phyloP scores from a whole-genome alignment of 208 protist genomes.

The Acanthamoeba rhysodes region DNA sequence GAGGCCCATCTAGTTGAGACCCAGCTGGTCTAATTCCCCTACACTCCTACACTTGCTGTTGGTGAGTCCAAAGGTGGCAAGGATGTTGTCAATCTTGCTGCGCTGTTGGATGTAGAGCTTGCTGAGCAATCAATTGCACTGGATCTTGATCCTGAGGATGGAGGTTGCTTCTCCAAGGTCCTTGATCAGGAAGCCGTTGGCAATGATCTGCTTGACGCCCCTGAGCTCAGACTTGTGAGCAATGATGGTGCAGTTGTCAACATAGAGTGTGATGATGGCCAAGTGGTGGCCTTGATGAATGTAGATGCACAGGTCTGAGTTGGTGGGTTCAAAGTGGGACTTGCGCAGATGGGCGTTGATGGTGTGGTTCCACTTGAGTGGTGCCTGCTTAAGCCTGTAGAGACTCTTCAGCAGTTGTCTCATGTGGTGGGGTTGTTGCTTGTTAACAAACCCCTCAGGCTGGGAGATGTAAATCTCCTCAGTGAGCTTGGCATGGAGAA shows the following conservation, averaged over 20 bases:
- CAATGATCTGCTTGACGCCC: background rate
- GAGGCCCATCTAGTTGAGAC: too few relatives aligned
- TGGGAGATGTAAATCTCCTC: slow-evolving; percentile 64
- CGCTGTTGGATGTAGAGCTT: background rate
- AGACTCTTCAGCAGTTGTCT: background rate
- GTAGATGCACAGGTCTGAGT: slow-evolving; percentile 34
- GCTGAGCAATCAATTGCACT: too few relatives aligned
- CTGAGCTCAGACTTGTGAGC: background rate
- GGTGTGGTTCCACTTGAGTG: background rate
- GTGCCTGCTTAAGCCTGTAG: slow-evolving; percentile 69
- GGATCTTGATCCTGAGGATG: too few relatives aligned
- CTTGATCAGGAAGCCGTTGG: background rate
- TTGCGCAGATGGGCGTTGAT: background rate
- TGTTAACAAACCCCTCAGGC: background rate
- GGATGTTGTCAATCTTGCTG: background rate
- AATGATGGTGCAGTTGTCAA: slow-evolving; percentile 55
- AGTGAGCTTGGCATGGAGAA: slow-evolving; percentile 8
- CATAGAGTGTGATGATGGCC: slow-evolving; percentile 31
- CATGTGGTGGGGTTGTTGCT: background rate
- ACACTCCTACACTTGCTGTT: too few relatives aligned
- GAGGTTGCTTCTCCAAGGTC: too few relatives aligned
- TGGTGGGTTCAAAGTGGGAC: background rate
- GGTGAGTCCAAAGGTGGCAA: background rate
- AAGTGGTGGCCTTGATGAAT: background rate
- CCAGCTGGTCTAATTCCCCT: too few relatives aligned